Base-by-base conservation (phyloP, 306 rosid species). In the Prunus dulcis region DNA sequence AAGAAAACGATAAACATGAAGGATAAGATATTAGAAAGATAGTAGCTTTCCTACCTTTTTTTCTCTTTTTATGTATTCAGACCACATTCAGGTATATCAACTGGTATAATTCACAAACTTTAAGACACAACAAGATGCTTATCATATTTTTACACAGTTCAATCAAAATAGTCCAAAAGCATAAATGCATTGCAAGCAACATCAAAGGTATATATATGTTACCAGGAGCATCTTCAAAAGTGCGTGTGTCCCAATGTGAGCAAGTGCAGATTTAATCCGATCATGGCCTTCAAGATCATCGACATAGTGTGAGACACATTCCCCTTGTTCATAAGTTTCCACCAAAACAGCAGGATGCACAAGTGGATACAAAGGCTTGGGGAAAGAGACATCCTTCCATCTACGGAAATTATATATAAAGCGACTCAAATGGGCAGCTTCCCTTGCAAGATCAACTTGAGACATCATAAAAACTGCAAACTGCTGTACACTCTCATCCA, bases 381-480 rank as follows among this genome's bases (percentile, higher is more conserved):
- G 97, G 87, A 94, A 94, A 67, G 98, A 94, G 79, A 94, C 98
- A 85, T 94, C 92, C 88, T 76, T 94, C 98, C 97, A 91, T n/a
- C 83, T 82, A 61, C 97, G 93, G 79, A 94, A 94, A 86, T 94
- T 94, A 82, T 91, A 94, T 62, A 91, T 90, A 71, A 91, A 94
- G 65, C 98, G 98, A 80, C 93, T 94, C 89, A 94, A 87, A 82
- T 94, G 96, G 73, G 98, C 94, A 86, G 98, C 98, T 89, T 94
- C 98, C 89, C 97, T 88, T 2, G 98, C 98, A 82, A 94, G 97
- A 84, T 94, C 98, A 89, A 94, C 98, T 91, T 94, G 98, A 80
- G 96, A 94, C 98, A 95, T 84, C 98, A 94, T 94, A 81, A 90
- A 94, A 81, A 91, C 97, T n/a, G 94, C 96, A 91, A 94, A 95